These are phyloP conservation scores for Ceratobasidium sp. DNA, from an alignment of 1,284 basidiomycete genomes.

Conservation along the genomic window DNA sequence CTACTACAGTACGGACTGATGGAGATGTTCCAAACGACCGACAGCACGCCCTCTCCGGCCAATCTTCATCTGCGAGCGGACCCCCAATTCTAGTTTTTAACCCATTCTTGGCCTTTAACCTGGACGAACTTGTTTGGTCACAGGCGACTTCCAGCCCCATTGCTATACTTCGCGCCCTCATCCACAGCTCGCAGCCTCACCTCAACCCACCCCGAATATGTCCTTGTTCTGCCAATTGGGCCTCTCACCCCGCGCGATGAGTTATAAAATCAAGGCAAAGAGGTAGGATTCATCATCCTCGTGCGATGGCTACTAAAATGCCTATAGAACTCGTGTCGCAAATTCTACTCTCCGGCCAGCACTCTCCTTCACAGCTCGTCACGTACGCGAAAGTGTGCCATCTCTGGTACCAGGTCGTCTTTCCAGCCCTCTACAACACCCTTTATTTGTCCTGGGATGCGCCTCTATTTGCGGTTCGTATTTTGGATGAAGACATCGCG, in stretches of 20 bases:
- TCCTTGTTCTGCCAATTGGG: not conserved
- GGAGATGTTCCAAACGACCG: not conserved
- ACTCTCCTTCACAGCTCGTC: not conserved
- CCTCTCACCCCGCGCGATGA: not conserved
- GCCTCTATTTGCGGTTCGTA: conserved; percentile 15
- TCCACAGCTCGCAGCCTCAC: conserved; percentile 15
- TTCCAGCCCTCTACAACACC: conserved; percentile 11
- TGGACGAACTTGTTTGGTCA: conserved; percentile 20
- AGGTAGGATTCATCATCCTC: not conserved
- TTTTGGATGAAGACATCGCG: conserved; percentile 18
- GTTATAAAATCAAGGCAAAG: conserved; percentile 12
- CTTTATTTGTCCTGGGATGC: conserved; percentile 28
- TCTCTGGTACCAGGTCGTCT: conserved; percentile 24
- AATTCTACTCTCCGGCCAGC: conserved; percentile 5
- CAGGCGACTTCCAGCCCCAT: conserved; percentile 31
- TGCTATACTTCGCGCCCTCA: conserved; percentile 31
- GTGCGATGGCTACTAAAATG: conserved; percentile 15
- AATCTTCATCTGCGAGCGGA: not conserved
- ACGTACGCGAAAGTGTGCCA: conserved; percentile 11
- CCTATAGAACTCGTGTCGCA: conserved; percentile 29
- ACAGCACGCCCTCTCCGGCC: not conserved
- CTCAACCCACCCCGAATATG: not conserved
- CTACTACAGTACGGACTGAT: no score
- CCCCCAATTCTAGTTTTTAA: not conserved
- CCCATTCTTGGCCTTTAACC: not conserved